Percentiles rank a stretch among this genome's conserved stretches.
These are phyloP conservation scores for Apocynum venetum DNA, from an alignment of 257 asterid genomes.

Conservation along the genomic window DNA sequence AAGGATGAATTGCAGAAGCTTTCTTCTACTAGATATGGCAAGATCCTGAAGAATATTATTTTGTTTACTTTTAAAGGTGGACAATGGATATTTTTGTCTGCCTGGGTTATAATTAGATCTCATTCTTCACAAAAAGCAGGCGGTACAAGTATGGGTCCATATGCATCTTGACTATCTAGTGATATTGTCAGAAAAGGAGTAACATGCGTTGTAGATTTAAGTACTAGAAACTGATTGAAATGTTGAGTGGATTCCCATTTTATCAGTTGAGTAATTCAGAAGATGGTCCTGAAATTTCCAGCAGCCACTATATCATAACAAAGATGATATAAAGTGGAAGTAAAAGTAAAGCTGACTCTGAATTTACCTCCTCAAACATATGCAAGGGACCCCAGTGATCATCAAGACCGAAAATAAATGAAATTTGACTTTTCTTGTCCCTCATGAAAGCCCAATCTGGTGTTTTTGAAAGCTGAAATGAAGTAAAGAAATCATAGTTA, in stretches of 20 bases:
- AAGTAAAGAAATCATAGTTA: conserved; percentile 4
- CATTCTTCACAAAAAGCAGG: too few species aligned
- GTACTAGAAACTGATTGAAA: background rate
- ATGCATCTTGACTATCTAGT: background rate
- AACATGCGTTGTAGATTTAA: background rate
- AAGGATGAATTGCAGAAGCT: background rate
- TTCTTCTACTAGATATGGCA: background rate
- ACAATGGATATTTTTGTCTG: background rate
- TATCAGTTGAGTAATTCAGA: background rate
- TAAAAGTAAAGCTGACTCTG: background rate
- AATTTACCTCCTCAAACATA: conserved; percentile 69
- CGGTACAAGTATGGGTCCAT: background rate
- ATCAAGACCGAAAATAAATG: conserved; percentile 70
- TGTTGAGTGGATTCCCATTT: background rate
- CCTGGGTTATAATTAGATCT: background rate
- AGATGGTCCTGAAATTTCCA: background rate
- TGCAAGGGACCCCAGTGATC: conserved; percentile 98
- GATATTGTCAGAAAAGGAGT: background rate
- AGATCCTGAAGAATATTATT: background rate
- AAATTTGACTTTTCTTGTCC: conserved; percentile 49
- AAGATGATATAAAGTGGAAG: background rate
- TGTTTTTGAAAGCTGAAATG: conserved; percentile 49
- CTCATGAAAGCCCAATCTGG: conserved; percentile 73
- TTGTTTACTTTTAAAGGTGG: background rate
- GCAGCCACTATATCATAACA: background rate